Conservation (phyloP, 495 filamentous ascomycete genomes). For the Xylaria sp. region DNA sequence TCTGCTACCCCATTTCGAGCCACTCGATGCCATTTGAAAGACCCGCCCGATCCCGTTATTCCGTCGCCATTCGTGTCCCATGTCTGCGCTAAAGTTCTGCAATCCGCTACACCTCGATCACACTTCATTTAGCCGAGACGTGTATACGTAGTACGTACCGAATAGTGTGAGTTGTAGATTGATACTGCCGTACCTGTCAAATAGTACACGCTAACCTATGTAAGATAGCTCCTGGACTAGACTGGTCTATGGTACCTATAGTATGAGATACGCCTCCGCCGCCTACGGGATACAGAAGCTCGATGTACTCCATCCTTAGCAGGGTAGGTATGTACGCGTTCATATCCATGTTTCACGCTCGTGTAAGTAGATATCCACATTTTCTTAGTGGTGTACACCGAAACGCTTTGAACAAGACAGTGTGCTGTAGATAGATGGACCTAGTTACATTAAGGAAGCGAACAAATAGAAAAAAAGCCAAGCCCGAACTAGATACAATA, state of each 20-base stretch:
- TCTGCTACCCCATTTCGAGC: background rate
- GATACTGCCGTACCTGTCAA: background rate
- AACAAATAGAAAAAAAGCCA: background rate
- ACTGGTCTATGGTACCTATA: no score
- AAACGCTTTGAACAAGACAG: background rate
- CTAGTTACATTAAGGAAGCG: background rate
- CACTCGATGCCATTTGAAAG: background rate
- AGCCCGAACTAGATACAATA: background rate
- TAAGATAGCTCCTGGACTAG: background rate
- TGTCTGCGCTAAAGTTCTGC: background rate
- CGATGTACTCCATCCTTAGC: background rate
- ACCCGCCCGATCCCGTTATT: background rate
- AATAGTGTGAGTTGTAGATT: background rate
- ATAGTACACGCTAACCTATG: background rate
- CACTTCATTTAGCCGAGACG: background rate
- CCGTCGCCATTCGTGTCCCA: background rate
- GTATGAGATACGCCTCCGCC: background rate
- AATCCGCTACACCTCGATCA: conserved; percentile 6
- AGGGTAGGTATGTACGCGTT: background rate
- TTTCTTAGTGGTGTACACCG: background rate
- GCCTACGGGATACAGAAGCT: background rate
- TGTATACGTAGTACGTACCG: background rate
- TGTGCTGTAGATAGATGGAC: background rate
- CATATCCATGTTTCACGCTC: background rate
- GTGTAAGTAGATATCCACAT: background rate